Evolutionary conservation across 345 rosid species (phyloP).

Genomic region (Lumnitzera racemosa): DNA sequence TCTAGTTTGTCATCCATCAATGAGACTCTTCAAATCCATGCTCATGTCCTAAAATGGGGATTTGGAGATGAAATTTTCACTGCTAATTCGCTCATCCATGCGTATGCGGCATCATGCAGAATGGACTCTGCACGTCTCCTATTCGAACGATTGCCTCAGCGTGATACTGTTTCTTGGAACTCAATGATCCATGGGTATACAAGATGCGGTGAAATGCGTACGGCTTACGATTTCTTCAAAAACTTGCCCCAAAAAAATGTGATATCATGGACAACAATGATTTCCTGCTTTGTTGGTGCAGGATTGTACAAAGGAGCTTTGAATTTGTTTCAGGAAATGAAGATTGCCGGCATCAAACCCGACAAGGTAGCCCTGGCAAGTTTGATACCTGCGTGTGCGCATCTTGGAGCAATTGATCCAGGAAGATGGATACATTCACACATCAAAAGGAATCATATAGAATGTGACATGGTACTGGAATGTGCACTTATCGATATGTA

Average conservation of each 20-base stretch:
- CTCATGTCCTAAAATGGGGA: constrained; percentile 45
- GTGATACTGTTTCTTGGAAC: constrained; percentile 65
- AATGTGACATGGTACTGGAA: constrained; percentile 34
- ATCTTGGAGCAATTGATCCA: constrained; percentile 66
- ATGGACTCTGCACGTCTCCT: constrained; percentile 29
- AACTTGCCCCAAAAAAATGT: constrained; percentile 37
- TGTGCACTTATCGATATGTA: constrained; percentile 68
- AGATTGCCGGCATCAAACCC: constrained; percentile 43
- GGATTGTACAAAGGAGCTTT: constrained; percentile 64
- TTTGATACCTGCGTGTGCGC: constrained; percentile 60
- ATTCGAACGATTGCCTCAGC: constrained; percentile 32
- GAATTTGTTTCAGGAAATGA: constrained; percentile 54
- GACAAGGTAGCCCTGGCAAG: constrained; percentile 44
- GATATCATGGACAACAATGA: constrained; percentile 62
- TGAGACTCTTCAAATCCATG: constrained; percentile 52
- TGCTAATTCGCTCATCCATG: constrained; percentile 47
- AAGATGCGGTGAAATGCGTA: constrained; percentile 33
- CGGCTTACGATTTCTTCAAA: constrained; percentile 32
- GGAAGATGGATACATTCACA: constrained; percentile 77
- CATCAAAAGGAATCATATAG: constrained; percentile 15
- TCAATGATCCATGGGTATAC: constrained; percentile 52
- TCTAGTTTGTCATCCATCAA: constrained; percentile 30
- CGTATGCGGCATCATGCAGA: constrained; percentile 36
- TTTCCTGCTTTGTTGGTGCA: constrained; percentile 49
- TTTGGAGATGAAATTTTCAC: constrained; percentile 34